Conservation (phyloP, 2,329 filamentous ascomycete species). For the Magnaporthales sp. region DNA sequence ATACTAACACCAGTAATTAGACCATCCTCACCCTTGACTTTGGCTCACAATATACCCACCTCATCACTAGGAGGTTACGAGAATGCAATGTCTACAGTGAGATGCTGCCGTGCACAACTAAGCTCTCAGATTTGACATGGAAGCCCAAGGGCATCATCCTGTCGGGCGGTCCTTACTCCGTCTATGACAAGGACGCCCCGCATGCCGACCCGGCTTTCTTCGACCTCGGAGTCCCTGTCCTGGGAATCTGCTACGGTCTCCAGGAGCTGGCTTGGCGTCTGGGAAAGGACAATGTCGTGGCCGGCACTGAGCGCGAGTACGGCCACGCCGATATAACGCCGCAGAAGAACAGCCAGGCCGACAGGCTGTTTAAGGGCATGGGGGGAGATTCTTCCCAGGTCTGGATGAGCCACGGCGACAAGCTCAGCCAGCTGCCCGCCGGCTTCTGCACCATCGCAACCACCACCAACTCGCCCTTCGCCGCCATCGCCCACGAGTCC, state of each 20-base stretch:
- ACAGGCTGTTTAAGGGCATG: constrained; percentile 70
- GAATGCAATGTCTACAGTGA: constrained; percentile 58
- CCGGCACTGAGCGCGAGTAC: constrained; percentile 16
- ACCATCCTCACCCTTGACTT: constrained; percentile 68
- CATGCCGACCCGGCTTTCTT: constrained; percentile 76
- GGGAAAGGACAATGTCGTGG: constrained; percentile 30
- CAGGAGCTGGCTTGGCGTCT: constrained; percentile 69
- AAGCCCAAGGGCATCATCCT: constrained; percentile 80
- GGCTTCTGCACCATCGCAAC: constrained; percentile 64
- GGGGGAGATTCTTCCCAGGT: constrained; percentile 56
- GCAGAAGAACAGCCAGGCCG: constrained; percentile 46
- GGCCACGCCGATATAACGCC: constrained; percentile 9
- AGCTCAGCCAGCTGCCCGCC: constrained; percentile 46
- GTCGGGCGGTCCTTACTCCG: constrained; percentile 64
- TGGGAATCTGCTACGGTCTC: constrained; percentile 33
- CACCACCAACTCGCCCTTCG: constrained; percentile 67
- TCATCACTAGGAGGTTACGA: constrained; percentile 67
- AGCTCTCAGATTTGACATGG: constrained; percentile 66
- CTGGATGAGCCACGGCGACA: constrained; percentile 72
- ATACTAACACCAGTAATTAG: constrained; percentile 20
- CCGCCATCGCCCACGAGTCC: constrained; percentile 63
- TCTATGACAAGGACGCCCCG: constrained; percentile 69
- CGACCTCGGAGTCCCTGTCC: constrained; percentile 35
- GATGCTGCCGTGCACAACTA: constrained; percentile 81
- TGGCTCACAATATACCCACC: constrained; percentile 62